phyloP scores from a whole-genome alignment of 1,139 yeast genomes.

The Diutina rugosa region DNA sequence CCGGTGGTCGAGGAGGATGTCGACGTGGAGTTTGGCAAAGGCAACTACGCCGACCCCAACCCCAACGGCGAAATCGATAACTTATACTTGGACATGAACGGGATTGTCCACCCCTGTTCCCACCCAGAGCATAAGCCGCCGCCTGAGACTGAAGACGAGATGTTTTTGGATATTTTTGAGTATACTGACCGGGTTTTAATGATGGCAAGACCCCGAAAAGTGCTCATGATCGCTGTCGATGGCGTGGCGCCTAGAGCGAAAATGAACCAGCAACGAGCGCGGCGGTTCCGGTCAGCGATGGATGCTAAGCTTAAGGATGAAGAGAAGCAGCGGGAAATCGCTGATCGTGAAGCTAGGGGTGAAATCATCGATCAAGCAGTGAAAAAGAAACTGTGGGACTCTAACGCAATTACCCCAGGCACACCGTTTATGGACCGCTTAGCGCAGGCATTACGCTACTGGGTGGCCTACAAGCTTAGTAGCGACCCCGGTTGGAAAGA shows the following conservation, averaged over 20 bases:
- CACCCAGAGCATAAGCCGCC: conserved; percentile 51
- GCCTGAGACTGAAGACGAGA: conserved; percentile 68
- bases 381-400: conserved; percentile 73
- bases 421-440: conserved; percentile 94
- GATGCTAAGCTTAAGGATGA: conserved; percentile 57
- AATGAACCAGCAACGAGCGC: conserved; percentile 97
- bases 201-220: conserved; percentile 73
- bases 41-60: conserved; percentile 1
- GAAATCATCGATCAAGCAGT: conserved; percentile 46
- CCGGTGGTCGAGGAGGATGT: conserved; percentile 66
- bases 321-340: conserved; percentile 41
- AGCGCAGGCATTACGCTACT: conserved; percentile 75
- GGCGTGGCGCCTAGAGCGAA: conserved; percentile 99
- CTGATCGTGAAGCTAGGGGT: conserved; percentile 44
- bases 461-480: conserved; percentile 81
- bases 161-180: conserved; percentile 84
- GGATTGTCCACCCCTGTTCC: conserved; percentile 88
- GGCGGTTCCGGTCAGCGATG: conserved; percentile 84
- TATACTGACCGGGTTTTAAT: conserved; percentile 90
- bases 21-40: not conserved
- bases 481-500: conserved; percentile 89
- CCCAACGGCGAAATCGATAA: conserved; percentile 93
- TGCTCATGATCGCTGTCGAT: conserved; percentile 95
- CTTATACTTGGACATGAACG: conserved; percentile 63
- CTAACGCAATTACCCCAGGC: conserved; percentile 95